These are phyloP conservation scores for Golubevia pallescens DNA, from an alignment of 1,284 basidiomycete genomes.

Conservation along the genomic window DNA sequence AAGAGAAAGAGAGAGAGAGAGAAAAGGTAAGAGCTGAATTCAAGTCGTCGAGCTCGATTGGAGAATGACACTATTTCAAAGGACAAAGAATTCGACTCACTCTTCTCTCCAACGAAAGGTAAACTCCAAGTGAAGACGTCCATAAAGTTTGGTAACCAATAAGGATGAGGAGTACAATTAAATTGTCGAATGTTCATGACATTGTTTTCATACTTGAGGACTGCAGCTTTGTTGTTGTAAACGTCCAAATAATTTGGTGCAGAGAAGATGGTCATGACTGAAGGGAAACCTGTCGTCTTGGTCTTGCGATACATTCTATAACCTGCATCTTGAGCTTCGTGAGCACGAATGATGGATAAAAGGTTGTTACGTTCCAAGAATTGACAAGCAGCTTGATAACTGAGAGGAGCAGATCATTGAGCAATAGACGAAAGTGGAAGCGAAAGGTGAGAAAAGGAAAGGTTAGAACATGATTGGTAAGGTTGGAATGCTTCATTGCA, in stretches of 20 bases:
- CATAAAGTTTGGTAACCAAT: conserved; percentile 65
- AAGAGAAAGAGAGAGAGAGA: background rate
- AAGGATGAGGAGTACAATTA: conserved; percentile 64
- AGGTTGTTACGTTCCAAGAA: conserved; percentile 63
- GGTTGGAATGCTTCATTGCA: background rate
- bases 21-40: background rate
- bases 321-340: conserved; percentile 62
- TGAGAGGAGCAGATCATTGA: conserved; percentile 1
- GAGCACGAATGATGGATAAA: conserved; percentile 61
- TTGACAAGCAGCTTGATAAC: conserved; percentile 57
- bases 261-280: conserved; percentile 64
- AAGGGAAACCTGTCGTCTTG: conserved; percentile 61
- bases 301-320: conserved; percentile 64
- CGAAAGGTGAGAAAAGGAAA: conserved; percentile 6
- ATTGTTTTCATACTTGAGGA: conserved; percentile 64
- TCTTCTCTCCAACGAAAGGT: conserved; percentile 64
- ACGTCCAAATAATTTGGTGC: conserved; percentile 63
- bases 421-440: conserved; percentile 1
- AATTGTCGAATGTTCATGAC: conserved; percentile 65
- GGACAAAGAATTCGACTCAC: conserved; percentile 6
- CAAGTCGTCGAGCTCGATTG: conserved; percentile 3
- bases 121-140: conserved; percentile 63
- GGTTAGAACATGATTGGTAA: background rate
- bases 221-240: conserved; percentile 64
- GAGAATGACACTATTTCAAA: background rate